Conservation (phyloP, 2,329 filamentous ascomycete genomes). For the Myriosclerotinia scirpicola region DNA sequence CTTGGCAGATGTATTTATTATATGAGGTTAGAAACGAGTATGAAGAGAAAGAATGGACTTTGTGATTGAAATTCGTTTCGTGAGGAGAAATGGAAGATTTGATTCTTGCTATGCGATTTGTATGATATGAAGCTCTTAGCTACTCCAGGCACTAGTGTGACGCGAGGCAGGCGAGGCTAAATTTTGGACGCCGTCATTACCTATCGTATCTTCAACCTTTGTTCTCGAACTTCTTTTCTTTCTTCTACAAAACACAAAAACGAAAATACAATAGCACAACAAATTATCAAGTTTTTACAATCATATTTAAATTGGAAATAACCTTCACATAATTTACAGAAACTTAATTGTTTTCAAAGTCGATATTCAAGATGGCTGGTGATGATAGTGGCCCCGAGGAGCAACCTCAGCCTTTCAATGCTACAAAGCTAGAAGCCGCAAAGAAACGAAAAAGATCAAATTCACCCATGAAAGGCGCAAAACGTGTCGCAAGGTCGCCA, state of each 20-base stretch:
- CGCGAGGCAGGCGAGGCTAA: conserved; percentile 30
- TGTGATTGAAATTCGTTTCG: not conserved
- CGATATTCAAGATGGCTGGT: conserved; percentile 41
- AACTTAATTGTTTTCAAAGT: not conserved
- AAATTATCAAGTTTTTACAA: not conserved
- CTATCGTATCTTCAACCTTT: conserved; percentile 10
- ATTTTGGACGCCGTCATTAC: conserved; percentile 18
- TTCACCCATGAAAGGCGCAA: conserved; percentile 40
- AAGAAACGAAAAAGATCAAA: conserved; percentile 46
- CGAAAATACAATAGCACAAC: not conserved
- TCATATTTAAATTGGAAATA: not conserved
- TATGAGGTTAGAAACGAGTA: not conserved
- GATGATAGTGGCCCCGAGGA: conserved; percentile 36
- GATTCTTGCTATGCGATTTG: conserved; percentile 24
- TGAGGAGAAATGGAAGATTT: conserved; percentile 18
- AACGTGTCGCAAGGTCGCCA: conserved; percentile 34
- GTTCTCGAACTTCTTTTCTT: conserved; percentile 9
- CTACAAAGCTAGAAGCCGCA: conserved; percentile 45
- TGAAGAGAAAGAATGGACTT: not conserved
- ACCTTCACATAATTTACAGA: not conserved
- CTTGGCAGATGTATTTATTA: conserved; percentile 33
- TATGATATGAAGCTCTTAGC: conserved; percentile 31
- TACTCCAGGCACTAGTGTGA: conserved; percentile 37
- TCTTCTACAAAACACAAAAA: not conserved
- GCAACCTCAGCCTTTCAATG: conserved; percentile 46